A percentile compares a stretch with the other conserved stretches of the same genome.
Conservation (phyloP, 2,329 filamentous ascomycete species). For the Cordyceps cateniannulata region DNA sequence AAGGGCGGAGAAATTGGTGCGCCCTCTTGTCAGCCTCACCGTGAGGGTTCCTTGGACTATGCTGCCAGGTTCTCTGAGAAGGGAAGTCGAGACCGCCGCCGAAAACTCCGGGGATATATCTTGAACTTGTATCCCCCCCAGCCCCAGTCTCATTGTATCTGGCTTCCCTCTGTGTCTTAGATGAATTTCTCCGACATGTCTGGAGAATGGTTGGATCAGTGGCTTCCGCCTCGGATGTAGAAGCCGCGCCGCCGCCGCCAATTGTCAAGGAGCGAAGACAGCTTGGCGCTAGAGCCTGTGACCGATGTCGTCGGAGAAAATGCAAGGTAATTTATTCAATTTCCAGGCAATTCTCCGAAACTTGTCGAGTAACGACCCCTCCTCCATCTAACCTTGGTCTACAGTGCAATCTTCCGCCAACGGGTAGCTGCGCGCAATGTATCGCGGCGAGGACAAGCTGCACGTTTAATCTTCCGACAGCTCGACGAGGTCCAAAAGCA, state of each 20-base stretch:
- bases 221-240: conserved; percentile 3
- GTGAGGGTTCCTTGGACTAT: background rate
- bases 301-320: conserved; percentile 31
- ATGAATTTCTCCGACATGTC: conserved; percentile 11
- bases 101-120: background rate
- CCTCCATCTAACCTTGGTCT: background rate
- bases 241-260: too few species aligned
- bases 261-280: conserved; percentile 15
- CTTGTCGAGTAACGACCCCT: too few species aligned
- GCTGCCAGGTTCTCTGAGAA: background rate
- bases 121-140: background rate
- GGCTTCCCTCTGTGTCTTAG: too few species aligned
- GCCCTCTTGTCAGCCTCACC: conserved; percentile 3
- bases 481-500: conserved; percentile 32
- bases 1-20: conserved; percentile 10
- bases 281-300: conserved; percentile 25
- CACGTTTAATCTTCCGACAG: conserved; percentile 32
- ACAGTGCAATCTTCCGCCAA: conserved; percentile 24
- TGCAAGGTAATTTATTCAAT: conserved; percentile 23
- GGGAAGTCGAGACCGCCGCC: conserved; percentile 6
- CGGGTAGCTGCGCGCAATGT: conserved; percentile 26
- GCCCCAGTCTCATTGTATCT: background rate
- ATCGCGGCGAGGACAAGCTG: conserved; percentile 26
- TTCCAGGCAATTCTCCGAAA: background rate
- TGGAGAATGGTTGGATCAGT: conserved; percentile 1